Conservation (phyloP, 2,329 filamentous ascomycete genomes). For the Colletotrichum sublineola region DNA sequence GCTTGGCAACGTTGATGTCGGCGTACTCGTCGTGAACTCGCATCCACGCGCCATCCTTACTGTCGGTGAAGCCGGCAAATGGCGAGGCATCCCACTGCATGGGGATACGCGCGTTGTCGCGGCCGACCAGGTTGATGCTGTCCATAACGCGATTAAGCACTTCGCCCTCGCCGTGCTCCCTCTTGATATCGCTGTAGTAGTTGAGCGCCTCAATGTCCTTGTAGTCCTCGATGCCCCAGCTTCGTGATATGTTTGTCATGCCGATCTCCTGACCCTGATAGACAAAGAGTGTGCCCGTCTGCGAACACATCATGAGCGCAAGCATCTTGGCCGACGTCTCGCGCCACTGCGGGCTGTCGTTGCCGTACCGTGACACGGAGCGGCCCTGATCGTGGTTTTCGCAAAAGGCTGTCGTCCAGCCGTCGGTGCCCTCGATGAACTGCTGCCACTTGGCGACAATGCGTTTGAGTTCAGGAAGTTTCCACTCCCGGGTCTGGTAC, state of each 20-base stretch:
- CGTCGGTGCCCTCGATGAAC: slow-evolving; percentile 65
- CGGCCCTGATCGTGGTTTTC: slow-evolving; percentile 74
- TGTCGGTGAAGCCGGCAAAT: slow-evolving; percentile 72
- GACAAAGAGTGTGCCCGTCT: slow-evolving; percentile 67
- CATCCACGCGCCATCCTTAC: slow-evolving; percentile 66
- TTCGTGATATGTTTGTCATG: slow-evolving; percentile 64
- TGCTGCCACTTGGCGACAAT: slow-evolving; percentile 64
- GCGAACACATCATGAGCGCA: slow-evolving; percentile 59
- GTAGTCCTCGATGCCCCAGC: slow-evolving; percentile 63
- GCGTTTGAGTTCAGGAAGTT: slow-evolving; percentile 62
- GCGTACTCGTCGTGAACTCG: slow-evolving; percentile 69
- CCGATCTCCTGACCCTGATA: slow-evolving; percentile 72
- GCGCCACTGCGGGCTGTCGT: slow-evolving; percentile 58
- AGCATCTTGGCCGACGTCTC: slow-evolving; percentile 66
- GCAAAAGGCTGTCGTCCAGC: slow-evolving; percentile 70
- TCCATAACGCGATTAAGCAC: slow-evolving; percentile 61
- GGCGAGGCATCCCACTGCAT: slow-evolving; percentile 73
- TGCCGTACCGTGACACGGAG: slow-evolving; percentile 66
- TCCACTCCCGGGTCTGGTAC: slow-evolving; percentile 62
- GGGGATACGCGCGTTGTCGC: slow-evolving; percentile 76
- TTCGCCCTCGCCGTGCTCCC: slow-evolving; percentile 59
- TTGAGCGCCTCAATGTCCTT: slow-evolving; percentile 64
- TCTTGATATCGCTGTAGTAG: slow-evolving; percentile 61
- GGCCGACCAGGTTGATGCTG: slow-evolving; percentile 69
- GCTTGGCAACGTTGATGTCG: slow-evolving; percentile 67